Base-by-base conservation (phyloP, 1,284 basidiomycete species). In the Kwoniella shivajii region DNA sequence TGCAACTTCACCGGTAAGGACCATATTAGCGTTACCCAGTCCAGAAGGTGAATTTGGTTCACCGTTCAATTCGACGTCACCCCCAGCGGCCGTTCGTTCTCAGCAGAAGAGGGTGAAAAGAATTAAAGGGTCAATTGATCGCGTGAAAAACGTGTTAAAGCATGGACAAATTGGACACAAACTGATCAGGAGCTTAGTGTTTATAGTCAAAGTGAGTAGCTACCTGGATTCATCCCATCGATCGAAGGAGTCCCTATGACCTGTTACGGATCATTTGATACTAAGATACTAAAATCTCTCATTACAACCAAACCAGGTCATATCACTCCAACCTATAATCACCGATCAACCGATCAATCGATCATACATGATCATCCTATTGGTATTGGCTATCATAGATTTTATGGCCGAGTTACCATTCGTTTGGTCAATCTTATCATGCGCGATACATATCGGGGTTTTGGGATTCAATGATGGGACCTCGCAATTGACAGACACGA, bases 301-400 rank as follows among this genome's bases (percentile, higher is more conserved):
- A n/a, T n/a, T n/a, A n/a, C 30, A 29, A 18, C 22, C 6, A 20
- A 20, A 13, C 7, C 42, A 65, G 65, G 59, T 68, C 10, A 20
- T 65, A 29, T 64, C 66, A 2, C 44, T 68, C 2, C 68, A 68
- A 47, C 60, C 64, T 3, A 41, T 49, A 13, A 22, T 70, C 2
- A 36, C 43, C 1, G 55, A 54, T 43, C 16, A 27, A 44, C 22
- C 49, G 16, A 7, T 65, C 10, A 42, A 60, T 2, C 34, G 50
- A 9, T 9, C 41, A 7, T 33, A 50, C 6, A 47, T 57, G 6
- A 24, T 66, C 2, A 29, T 55, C 3, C 50, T 68, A 6, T 27
- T 65, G 13, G 7, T 54, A 10, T 5, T 69, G 6, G 57, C 63
- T 2, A 30, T 62, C 1, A 22, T 36, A 11, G 67, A 68, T 22